These are phyloP conservation scores for Sporothrix pallida DNA, from an alignment of 2,329 filamentous ascomycete genomes.

Conservation along the genomic window DNA sequence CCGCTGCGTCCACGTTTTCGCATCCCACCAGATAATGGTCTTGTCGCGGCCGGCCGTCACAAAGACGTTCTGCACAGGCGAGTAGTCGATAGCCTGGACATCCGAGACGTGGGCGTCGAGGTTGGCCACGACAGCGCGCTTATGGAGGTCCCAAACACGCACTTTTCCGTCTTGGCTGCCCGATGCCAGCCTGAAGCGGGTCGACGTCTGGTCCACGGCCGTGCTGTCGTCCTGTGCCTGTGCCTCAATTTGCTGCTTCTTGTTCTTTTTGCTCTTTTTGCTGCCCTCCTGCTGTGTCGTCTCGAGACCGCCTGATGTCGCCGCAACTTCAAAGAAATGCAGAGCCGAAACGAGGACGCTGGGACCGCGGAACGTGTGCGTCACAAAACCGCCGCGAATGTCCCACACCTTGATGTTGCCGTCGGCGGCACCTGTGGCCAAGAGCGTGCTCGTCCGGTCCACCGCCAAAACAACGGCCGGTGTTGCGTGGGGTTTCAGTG, in stretches of 20 bases:
- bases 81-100: slow-evolving; percentile 86
- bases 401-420: slow-evolving; percentile 97
- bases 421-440: slow-evolving; percentile 92
- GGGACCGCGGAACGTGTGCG: slow-evolving; percentile 93
- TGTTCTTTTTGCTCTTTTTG: slow-evolving; percentile 45
- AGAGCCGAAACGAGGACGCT: slow-evolving; percentile 90
- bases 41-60: slow-evolving; percentile 90
- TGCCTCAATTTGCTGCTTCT: slow-evolving; percentile 48
- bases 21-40: slow-evolving; percentile 91
- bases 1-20: slow-evolving; percentile 79
- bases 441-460: slow-evolving; percentile 83
- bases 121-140: slow-evolving; percentile 74
- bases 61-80: slow-evolving; percentile 72
- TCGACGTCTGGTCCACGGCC: slow-evolving; percentile 47
- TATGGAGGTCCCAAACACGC: slow-evolving; percentile 88
- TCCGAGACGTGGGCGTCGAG: slow-evolving; percentile 94
- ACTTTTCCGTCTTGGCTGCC: slow-evolving; percentile 95
- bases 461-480: slow-evolving; percentile 86
- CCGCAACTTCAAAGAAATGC: slow-evolving; percentile 82
- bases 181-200: slow-evolving; percentile 78
- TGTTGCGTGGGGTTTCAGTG: slow-evolving; percentile 86
- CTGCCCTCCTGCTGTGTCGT: slow-evolving; percentile 46
- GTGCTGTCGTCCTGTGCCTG: slow-evolving; percentile 42
- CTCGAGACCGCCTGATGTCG: slow-evolving; percentile 55
- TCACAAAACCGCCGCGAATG: slow-evolving; percentile 85